Evolutionary conservation across 2,329 filamentous ascomycete species (phyloP), one percentile per base, ranked within the genome.

Genomic region (Intubia oerlemansii): DNA sequence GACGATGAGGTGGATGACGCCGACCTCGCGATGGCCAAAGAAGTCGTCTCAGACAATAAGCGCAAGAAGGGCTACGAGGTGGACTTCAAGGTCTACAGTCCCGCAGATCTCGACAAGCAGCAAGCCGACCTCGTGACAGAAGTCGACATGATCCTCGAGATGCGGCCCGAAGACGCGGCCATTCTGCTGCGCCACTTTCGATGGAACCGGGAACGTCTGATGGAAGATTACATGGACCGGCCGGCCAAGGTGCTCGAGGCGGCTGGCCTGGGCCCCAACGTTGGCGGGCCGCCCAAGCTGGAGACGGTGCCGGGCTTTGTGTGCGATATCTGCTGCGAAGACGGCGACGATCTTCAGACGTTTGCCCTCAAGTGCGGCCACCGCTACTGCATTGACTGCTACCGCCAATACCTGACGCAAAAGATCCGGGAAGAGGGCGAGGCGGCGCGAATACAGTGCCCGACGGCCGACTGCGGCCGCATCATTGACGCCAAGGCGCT

Each of bases 371-470:
- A 80, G 45, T 98, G 88, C 48, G 80, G 74, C 2, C 88, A 98
- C 49, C 67, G 88, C 28, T 98, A 88, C 49, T 98, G 88, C 42
- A 71, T 84, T 19, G 67, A 81, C 43, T 98, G 88, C 54, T 98
- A 93, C 47, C 64, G 72, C 16, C 82, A 92, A 29, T 98, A 98
- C 43, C 55, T 98, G 16, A 66, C 60, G 2, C 84, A 91, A 42
- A 98, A 98, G 58, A 92, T 98, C 40, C 73, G 74, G 31, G 82
- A 88, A 39, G 88, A 98, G 50, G 88, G 88, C 21, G 88, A 98
- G 50, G 85, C 88, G 2, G 84, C 84, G 15, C 66, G 84, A 34
- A 95, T 98, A 42, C 76, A 92, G 50, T 98, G 88, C 48, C 85
- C 88, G 1, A 72, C 79, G 7, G 76, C 90, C 34, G 70, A 70